Evolutionary conservation across 2,329 filamentous ascomycete species (phyloP).

Genomic region (Zasmidium angulare): DNA sequence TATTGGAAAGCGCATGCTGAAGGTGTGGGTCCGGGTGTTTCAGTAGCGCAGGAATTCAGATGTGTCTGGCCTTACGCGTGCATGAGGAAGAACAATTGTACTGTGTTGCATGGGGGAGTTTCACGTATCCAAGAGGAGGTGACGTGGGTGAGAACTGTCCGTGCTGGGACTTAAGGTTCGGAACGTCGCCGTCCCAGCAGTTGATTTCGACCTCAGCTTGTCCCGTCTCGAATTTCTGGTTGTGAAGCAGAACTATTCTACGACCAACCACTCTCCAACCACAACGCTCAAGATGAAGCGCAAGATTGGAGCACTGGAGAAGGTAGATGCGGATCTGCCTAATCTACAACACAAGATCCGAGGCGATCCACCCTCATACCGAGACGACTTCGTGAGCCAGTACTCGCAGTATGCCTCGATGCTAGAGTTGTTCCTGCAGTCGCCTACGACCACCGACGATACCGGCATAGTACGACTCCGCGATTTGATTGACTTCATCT

Average conservation of each 20-base stretch:
- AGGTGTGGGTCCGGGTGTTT: no score
- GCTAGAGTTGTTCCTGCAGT: constrained; percentile 84
- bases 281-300: constrained; percentile 71
- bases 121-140: no score
- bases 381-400: constrained; percentile 83
- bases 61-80: no score
- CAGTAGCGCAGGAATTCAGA: no score
- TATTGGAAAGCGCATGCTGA: no score
- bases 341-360: constrained; percentile 91
- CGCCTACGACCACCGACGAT: constrained; percentile 74
- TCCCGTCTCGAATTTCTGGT: background rate
- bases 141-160: no score
- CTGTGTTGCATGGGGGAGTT: no score
- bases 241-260: background rate
- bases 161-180: no score
- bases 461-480: constrained; percentile 80
- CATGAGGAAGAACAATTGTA: no score
- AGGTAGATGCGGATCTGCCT: constrained; percentile 88
- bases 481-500: constrained; percentile 89
- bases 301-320: constrained; percentile 89
- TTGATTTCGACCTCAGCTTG: constrained; percentile 1
- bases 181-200: background rate
- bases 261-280: background rate
- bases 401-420: constrained; percentile 91
- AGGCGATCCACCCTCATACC: constrained; percentile 84